Evolutionary conservation across 2,329 filamentous ascomycete genomes (phyloP).

Genomic region (Penicillium sp.): DNA sequence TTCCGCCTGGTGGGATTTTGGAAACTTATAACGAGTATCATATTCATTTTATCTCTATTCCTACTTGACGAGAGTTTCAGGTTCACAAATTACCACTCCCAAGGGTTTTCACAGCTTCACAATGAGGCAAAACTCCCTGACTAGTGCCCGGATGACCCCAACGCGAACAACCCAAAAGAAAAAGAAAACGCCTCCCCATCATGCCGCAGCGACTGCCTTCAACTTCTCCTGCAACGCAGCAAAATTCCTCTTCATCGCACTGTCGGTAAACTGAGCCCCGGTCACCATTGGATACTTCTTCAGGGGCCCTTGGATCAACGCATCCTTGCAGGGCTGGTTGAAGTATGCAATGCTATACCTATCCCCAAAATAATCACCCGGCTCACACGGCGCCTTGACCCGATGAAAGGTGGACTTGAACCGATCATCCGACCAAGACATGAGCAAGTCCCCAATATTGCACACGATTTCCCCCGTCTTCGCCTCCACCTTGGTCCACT

Average conservation of each 20-base stretch:
- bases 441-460: constrained; percentile 67
- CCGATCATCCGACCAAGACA: constrained; percentile 67
- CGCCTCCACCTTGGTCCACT: constrained; percentile 65
- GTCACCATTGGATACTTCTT: constrained; percentile 65
- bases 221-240: constrained; percentile 53
- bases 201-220: constrained; percentile 26
- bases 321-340: constrained; percentile 63
- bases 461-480: constrained; percentile 59
- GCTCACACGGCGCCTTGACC: constrained; percentile 61
- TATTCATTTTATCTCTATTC: constrained; percentile 24
- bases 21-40: constrained; percentile 32
- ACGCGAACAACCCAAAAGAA: constrained; percentile 11
- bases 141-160: constrained; percentile 13
- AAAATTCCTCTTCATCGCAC: constrained; percentile 60
- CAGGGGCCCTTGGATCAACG: constrained; percentile 59
- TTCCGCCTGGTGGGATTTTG: constrained; percentile 39
- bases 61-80: constrained; percentile 14
- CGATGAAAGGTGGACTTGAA: constrained; percentile 68
- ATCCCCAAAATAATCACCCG: constrained; percentile 57
- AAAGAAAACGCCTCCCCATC: background rate
- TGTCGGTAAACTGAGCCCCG: constrained; percentile 60
- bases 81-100: background rate
- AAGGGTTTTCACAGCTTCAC: background rate
- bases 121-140: constrained; percentile 1
- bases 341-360: constrained; percentile 68